Percentiles rank a stretch among this genome's conserved stretches.
Conservation (phyloP, 2,329 filamentous ascomycete genomes). For the Apiospora arundinis region DNA sequence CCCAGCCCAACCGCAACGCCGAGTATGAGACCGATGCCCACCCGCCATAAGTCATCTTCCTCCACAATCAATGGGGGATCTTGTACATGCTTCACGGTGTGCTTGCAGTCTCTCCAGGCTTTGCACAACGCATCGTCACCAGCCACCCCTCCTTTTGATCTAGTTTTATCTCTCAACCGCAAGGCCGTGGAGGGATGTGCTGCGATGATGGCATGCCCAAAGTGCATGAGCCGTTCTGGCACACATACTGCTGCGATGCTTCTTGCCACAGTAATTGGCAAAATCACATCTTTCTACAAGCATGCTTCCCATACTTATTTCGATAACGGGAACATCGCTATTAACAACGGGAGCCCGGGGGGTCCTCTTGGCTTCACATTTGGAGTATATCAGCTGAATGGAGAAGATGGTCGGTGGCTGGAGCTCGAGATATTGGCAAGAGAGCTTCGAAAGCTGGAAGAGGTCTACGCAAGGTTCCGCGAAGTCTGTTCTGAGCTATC, state of each 20-base stretch:
- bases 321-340: constrained; percentile 35
- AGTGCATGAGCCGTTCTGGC: constrained; percentile 51
- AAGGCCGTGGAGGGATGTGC: constrained; percentile 57
- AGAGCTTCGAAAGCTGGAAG: constrained; percentile 55
- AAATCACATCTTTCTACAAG: constrained; percentile 55
- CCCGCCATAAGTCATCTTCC: constrained; percentile 39
- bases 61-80: constrained; percentile 36
- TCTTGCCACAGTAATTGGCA: constrained; percentile 55
- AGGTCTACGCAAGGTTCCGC: constrained; percentile 51
- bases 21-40: constrained; percentile 38
- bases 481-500: constrained; percentile 48
- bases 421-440: constrained; percentile 55
- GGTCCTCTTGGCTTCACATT: constrained; percentile 47
- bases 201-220: constrained; percentile 51
- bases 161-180: constrained; percentile 52
- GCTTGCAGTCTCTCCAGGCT: constrained; percentile 53
- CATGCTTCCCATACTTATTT: constrained; percentile 48
- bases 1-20: constrained; percentile 48
- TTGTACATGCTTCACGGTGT: constrained; percentile 55
- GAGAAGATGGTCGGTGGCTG: constrained; percentile 54
- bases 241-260: constrained; percentile 55
- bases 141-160: constrained; percentile 48
- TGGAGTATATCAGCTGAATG: constrained; percentile 51
- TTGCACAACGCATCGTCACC: constrained; percentile 53
- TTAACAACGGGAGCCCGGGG: constrained; percentile 25